Percentiles rank a stretch among this genome's conserved stretches.
These are phyloP conservation scores for Ormosia semicastrata DNA, from an alignment of 306 rosid species.

Conservation along the genomic window DNA sequence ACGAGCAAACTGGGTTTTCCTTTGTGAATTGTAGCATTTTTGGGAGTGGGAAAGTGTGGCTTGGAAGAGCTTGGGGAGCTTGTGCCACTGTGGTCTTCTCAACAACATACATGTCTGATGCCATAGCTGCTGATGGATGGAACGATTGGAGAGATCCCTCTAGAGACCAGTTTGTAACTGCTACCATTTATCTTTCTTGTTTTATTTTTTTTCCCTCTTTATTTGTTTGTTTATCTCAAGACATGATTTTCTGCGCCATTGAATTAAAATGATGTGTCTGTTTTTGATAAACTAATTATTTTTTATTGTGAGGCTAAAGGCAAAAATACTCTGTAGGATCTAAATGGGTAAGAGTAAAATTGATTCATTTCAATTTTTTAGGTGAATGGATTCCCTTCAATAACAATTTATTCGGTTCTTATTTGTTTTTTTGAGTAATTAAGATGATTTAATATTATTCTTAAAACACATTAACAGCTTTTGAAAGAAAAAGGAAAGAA, in stretches of 20 bases:
- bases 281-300: not conserved
- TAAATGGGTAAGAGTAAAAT: not conserved
- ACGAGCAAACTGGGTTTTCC: conserved; percentile 64
- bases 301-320: not conserved
- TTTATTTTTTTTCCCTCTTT: not conserved
- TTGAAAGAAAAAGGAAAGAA: not conserved
- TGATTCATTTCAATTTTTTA: not conserved
- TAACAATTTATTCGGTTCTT: too few species aligned
- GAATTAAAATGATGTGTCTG: not conserved
- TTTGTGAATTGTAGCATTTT: conserved; percentile 71
- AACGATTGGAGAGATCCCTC: conserved; percentile 73
- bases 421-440: too few species aligned
- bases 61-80: conserved; percentile 84
- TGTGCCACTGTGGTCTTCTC: conserved; percentile 66
- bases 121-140: conserved; percentile 68
- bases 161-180: conserved; percentile 55
- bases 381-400: too few species aligned
- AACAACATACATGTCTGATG: conserved; percentile 61
- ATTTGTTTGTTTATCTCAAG: not conserved
- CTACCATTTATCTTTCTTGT: not conserved
- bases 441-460: not conserved
- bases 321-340: not conserved
- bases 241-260: not conserved
- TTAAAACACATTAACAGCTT: not conserved
- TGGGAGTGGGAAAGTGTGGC: conserved; percentile 84